These are phyloP conservation scores for Geotrichum siamense DNA, from an alignment of 1,139 yeast genomes.

Conservation along the genomic window DNA sequence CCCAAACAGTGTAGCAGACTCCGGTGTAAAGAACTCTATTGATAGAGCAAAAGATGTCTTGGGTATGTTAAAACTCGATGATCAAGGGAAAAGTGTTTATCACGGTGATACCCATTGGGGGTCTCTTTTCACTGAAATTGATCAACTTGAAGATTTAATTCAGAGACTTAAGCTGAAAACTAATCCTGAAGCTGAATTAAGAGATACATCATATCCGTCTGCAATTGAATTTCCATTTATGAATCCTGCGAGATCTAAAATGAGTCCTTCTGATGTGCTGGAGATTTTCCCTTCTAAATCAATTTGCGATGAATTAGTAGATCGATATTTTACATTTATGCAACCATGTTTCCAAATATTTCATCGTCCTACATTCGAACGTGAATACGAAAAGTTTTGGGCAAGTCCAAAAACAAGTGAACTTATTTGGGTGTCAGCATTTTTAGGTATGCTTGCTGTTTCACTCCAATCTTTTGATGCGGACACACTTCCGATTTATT, in stretches of 20 bases:
- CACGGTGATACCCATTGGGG: constrained; percentile 38
- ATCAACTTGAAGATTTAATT: constrained; percentile 15
- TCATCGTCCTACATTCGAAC: constrained; percentile 30
- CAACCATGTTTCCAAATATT: constrained; percentile 29
- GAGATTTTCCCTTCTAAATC: constrained; percentile 26
- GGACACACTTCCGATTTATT: constrained; percentile 20
- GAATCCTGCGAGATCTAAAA: constrained; percentile 7
- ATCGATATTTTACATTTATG: constrained; percentile 28
- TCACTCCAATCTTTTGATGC: constrained; percentile 28
- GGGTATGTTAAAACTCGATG: constrained; percentile 35
- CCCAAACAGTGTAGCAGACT: not conserved
- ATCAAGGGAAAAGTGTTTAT: constrained; percentile 32
- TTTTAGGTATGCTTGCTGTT: constrained; percentile 29
- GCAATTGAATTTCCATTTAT: constrained; percentile 11
- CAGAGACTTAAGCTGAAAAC: not conserved
- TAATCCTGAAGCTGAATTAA: not conserved
- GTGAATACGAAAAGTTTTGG: constrained; percentile 30
- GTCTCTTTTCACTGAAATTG: constrained; percentile 30
- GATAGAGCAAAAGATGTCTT: constrained; percentile 29
- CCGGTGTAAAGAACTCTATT: too few relatives aligned
- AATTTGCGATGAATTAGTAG: constrained; percentile 27
- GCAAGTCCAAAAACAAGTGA: constrained; percentile 27
- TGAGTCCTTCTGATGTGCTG: constrained; percentile 24
- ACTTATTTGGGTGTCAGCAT: constrained; percentile 30
- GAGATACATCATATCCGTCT: not conserved